phyloP scores from a whole-genome alignment of 306 rosid genomes.

The Acacia confusa region DNA sequence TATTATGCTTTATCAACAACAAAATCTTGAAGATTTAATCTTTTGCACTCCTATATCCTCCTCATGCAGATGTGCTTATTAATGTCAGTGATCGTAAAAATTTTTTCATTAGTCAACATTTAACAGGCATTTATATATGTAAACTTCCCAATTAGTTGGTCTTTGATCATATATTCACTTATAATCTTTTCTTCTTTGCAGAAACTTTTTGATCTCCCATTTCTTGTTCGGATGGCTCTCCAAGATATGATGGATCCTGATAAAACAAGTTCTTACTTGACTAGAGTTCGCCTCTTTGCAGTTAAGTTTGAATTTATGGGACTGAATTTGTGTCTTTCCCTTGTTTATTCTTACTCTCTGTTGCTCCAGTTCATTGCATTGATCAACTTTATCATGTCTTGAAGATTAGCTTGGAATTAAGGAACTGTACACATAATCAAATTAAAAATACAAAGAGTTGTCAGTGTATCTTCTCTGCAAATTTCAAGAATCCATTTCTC shows the following conservation, averaged over 20 bases:
- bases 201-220: constrained; percentile 17
- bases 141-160: background rate
- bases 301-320: background rate
- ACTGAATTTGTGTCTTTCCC: background rate
- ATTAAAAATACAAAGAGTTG: background rate
- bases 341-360: background rate
- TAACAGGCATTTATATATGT: background rate
- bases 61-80: background rate
- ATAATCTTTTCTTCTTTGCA: background rate
- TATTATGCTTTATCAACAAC: background rate
- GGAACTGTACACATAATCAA: background rate
- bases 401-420: background rate
- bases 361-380: background rate
- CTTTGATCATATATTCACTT: background rate
- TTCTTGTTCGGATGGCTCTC: constrained; percentile 14
- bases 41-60: background rate
- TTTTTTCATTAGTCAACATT: background rate
- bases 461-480: background rate
- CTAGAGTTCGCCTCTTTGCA: constrained; percentile 16
- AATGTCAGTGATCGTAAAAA: background rate
- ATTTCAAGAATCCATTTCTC: background rate
- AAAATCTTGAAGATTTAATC: background rate
- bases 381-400: background rate
- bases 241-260: constrained; percentile 21
- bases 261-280: constrained; percentile 8